Percentiles rank a stretch among this genome's conserved stretches.
These are phyloP conservation scores for Apiospora phragmitis DNA, from an alignment of 2,329 filamentous ascomycete species.

Conservation along the genomic window DNA sequence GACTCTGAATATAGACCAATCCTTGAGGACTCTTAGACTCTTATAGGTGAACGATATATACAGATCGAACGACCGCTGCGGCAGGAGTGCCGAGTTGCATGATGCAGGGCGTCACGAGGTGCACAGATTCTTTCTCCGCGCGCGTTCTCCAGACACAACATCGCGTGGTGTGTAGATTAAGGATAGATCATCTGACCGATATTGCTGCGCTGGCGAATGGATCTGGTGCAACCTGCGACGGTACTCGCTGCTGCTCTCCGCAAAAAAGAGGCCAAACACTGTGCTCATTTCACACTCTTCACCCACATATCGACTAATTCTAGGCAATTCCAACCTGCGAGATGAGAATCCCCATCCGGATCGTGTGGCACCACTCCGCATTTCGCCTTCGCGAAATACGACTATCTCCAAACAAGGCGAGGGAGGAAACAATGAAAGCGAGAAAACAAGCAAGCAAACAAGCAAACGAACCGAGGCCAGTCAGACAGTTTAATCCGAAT, in stretches of 20 bases:
- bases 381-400: constrained; percentile 2
- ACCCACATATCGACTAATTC: not conserved
- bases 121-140: constrained; percentile 1
- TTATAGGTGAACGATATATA: not conserved
- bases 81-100: not conserved
- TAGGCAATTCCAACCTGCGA: not conserved
- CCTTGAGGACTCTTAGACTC: not conserved
- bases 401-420: not conserved
- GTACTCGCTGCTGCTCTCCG: not conserved
- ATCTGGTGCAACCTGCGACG: not conserved
- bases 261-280: not conserved
- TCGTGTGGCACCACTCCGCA: constrained; percentile 5
- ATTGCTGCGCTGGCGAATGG: not conserved
- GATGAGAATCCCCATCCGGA: not conserved
- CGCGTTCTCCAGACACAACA: not conserved
- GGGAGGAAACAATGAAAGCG: not conserved
- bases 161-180: not conserved
- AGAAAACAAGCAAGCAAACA: not conserved
- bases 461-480: not conserved
- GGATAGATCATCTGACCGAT: constrained; percentile 5
- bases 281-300: not conserved
- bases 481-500: not conserved
- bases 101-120: not conserved
- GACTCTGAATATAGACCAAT: not conserved
- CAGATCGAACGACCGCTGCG: not conserved